phyloP scores from a whole-genome alignment of 176 grass and related monocot genomes.

The Carex scoparia region DNA sequence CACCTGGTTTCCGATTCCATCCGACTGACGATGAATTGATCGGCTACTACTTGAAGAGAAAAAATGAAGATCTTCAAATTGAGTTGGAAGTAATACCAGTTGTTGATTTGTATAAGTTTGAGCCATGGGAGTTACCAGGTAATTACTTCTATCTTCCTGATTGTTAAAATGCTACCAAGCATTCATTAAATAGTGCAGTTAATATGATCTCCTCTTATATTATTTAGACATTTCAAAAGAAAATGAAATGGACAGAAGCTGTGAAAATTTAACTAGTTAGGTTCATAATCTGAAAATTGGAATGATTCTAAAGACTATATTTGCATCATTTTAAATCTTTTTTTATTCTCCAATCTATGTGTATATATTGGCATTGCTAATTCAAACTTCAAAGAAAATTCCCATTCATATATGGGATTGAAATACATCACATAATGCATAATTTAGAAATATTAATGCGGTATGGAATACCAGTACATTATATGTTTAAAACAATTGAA shows the following conservation, averaged over 20 bases:
- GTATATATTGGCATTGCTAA: background rate
- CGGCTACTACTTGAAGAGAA: slow-evolving; percentile 95
- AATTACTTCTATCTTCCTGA: background rate
- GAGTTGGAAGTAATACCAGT: slow-evolving; percentile 93
- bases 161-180: slow-evolving; percentile 12
- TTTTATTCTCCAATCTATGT: background rate
- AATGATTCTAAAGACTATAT: background rate
- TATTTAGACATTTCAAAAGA: background rate
- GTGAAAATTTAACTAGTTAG: background rate
- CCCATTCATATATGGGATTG: background rate
- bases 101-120: slow-evolving; percentile 85
- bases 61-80: slow-evolving; percentile 72
- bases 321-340: background rate
- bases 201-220: background rate
- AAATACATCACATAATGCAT: background rate
- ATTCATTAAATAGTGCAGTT: too few relatives aligned
- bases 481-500: background rate
- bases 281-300: background rate
- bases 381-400: background rate
- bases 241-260: background rate
- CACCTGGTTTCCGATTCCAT: slow-evolving; percentile 95
- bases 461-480: background rate
- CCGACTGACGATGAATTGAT: slow-evolving; percentile 89
- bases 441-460: background rate
- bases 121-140: slow-evolving; percentile 99